Percentiles rank a stretch among this genome's conserved stretches.
Conservation (phyloP, 2,329 filamentous ascomycete genomes). For the Colletotrichum abscissum region DNA sequence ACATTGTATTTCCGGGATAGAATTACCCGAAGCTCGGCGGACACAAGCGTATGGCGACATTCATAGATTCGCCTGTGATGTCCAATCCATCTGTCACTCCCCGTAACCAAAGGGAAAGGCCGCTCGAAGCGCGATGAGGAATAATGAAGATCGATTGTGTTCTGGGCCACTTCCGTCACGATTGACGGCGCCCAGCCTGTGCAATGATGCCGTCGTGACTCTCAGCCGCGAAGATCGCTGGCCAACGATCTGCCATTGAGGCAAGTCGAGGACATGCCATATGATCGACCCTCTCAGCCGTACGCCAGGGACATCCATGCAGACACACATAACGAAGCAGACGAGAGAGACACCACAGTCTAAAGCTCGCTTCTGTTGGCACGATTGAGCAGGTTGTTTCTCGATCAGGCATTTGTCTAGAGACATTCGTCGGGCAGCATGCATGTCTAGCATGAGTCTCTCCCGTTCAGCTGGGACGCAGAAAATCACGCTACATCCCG, state of each 20-base stretch:
- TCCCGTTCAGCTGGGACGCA: conserved; percentile 27
- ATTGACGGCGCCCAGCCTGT: background rate
- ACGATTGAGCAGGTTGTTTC: background rate
- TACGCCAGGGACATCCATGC: background rate
- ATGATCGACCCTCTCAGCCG: background rate
- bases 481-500: conserved; percentile 4
- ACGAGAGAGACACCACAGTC: background rate
- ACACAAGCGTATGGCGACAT: background rate
- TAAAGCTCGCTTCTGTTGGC: background rate
- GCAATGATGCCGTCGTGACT: background rate
- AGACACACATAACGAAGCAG: background rate
- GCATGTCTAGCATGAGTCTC: conserved; percentile 18
- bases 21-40: background rate
- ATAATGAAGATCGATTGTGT: conserved; percentile 18
- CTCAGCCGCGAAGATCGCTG: background rate
- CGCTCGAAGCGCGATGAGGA: conserved; percentile 3
- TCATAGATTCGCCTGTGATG: too few relatives aligned
- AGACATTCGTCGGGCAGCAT: background rate
- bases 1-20: conserved; percentile 11
- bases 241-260: background rate
- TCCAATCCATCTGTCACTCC: background rate
- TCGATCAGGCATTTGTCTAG: background rate
- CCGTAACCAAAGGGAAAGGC: background rate
- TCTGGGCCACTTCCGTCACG: conserved; percentile 18
- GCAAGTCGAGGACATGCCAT: background rate